Evolutionary conservation across 768 basidiomycete species (phyloP).

Genomic region (Lactarius psammicola): DNA sequence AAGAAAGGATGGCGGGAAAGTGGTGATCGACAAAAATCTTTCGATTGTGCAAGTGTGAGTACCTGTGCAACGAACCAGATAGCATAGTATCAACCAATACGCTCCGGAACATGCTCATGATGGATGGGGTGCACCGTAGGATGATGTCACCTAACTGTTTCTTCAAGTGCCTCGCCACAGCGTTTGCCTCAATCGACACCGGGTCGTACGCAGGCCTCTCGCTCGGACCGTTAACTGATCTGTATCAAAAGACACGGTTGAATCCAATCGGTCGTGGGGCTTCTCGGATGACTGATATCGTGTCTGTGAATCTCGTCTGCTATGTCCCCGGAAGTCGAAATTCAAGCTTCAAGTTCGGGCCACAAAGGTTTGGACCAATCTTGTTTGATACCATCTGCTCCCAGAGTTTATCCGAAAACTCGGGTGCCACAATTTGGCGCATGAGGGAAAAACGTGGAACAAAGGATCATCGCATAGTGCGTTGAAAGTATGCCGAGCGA

Average conservation of each 20-base stretch:
- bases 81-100: no score
- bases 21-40: no score
- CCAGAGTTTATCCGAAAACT: conserved; percentile 85
- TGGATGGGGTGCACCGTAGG: neutral
- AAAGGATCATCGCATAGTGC: no score
- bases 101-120: no score
- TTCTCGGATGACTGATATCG: neutral
- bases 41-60: no score
- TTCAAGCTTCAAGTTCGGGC: neutral
- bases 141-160: neutral
- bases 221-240: neutral
- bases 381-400: conserved; percentile 81
- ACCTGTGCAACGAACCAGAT: no score
- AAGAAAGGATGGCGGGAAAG: no score
- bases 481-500: no score
- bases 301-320: conserved; percentile 94
- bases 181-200: neutral
- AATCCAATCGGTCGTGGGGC: neutral
- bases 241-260: neutral
- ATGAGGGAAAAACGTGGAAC: no score
- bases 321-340: conserved; percentile 34
- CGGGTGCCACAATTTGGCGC: conserved; percentile 68
- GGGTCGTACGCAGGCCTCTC: neutral
- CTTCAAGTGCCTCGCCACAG: neutral
- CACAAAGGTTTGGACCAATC: conserved; percentile 78